Evolutionary conservation across 768 basidiomycete species (phyloP).

Genomic region (Leccinum disarticulatum): DNA sequence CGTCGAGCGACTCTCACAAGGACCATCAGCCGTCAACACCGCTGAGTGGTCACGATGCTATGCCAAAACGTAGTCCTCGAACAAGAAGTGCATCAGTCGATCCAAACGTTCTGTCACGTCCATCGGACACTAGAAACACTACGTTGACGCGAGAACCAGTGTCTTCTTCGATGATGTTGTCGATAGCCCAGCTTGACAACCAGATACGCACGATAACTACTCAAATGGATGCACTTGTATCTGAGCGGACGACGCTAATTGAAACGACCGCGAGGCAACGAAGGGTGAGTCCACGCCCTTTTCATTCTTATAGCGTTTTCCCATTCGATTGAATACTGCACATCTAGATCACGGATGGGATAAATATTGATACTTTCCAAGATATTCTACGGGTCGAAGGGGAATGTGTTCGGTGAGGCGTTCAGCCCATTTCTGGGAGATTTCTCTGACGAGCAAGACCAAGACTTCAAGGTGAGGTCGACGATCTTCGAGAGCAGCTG

Average conservation of each 20-base stretch:
- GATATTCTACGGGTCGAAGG: constrained; percentile 31
- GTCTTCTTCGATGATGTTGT: constrained; percentile 12
- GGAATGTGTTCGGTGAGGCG: constrained; percentile 37
- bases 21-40: background rate
- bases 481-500: constrained; percentile 33
- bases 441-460: background rate
- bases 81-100: constrained; percentile 25
- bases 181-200: constrained; percentile 34
- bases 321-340: background rate
- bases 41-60: background rate
- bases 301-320: background rate
- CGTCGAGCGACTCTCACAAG: background rate
- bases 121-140: background rate
- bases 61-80: constrained; percentile 9
- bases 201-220: constrained; percentile 37
- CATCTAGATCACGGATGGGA: constrained; percentile 17
- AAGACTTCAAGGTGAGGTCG: constrained; percentile 34
- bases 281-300: constrained; percentile 18
- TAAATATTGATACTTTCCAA: constrained; percentile 20
- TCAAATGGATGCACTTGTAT: constrained; percentile 37
- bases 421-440: background rate
- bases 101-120: constrained; percentile 14
- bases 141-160: background rate
- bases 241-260: constrained; percentile 36
- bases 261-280: constrained; percentile 22